These are phyloP conservation scores for Trichoderma semiorbis DNA, from an alignment of 2,329 filamentous ascomycete species.

Conservation along the genomic window DNA sequence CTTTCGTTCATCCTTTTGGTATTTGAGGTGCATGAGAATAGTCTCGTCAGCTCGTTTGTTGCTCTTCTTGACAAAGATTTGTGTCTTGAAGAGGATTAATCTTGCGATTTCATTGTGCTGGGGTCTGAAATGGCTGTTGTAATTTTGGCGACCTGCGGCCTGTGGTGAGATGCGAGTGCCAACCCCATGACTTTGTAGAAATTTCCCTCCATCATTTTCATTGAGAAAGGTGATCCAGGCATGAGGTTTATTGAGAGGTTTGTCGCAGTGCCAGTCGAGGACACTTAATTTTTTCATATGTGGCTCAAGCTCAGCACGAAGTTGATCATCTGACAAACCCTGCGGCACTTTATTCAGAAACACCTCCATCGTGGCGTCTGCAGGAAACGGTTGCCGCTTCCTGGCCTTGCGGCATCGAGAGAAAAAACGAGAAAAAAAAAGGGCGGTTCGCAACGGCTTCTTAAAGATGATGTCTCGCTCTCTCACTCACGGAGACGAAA, in stretches of 20 bases:
- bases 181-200: constrained; percentile 40
- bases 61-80: constrained; percentile 34
- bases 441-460: background rate
- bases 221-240: constrained; percentile 45
- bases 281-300: constrained; percentile 41
- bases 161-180: background rate
- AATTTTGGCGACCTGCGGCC: background rate
- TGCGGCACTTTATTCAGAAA: constrained; percentile 42
- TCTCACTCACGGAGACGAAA: background rate
- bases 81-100: constrained; percentile 29
- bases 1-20: constrained; percentile 27
- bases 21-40: constrained; percentile 28
- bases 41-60: constrained; percentile 29
- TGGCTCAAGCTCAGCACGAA: constrained; percentile 39
- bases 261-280: constrained; percentile 42
- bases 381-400: no score
- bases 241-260: constrained; percentile 32
- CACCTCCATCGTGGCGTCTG: constrained; percentile 42
- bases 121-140: background rate
- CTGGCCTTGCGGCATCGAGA: background rate
- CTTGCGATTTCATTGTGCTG: constrained; percentile 22
- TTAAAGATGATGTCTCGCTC: background rate
- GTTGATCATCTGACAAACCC: constrained; percentile 36
- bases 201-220: constrained; percentile 37
- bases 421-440: background rate